Evolutionary conservation across 2,329 filamentous ascomycete species (phyloP).

Genomic region (Pleomassaria siparia): DNA sequence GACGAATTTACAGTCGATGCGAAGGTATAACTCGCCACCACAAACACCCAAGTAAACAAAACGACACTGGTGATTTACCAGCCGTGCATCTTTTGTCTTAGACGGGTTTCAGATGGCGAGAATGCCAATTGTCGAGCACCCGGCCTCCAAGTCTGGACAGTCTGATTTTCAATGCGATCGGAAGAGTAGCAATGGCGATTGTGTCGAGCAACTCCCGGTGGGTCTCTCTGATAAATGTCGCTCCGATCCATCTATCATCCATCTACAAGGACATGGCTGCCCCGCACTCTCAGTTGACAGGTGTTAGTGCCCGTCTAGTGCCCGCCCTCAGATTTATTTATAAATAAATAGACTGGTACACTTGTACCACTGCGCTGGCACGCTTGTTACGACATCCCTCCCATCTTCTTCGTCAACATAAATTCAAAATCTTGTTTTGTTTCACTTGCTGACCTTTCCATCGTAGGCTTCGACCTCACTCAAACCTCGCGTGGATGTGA

Average conservation of each 20-base stretch:
- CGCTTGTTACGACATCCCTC: not conserved
- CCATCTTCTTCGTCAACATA: not conserved
- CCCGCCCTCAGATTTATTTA: not conserved
- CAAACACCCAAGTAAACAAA: too few relatives aligned
- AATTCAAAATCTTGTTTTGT: too few relatives aligned
- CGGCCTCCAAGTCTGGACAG: not conserved
- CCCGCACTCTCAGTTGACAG: conserved; percentile 1
- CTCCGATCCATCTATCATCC: not conserved
- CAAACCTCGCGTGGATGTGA: not conserved
- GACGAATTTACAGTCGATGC: too few relatives aligned
- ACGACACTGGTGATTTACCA: too few relatives aligned
- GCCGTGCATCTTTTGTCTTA: too few relatives aligned
- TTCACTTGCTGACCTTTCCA: not conserved
- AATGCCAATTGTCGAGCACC: too few relatives aligned
- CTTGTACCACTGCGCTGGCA: not conserved
- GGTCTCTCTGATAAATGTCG: not conserved
- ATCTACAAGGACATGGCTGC: too few relatives aligned
- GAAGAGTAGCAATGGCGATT: too few relatives aligned
- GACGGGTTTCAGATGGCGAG: too few relatives aligned
- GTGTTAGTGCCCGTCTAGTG: not conserved
- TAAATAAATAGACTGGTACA: too few relatives aligned
- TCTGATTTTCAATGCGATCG: not conserved
- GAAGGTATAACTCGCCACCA: too few relatives aligned
- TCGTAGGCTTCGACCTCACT: not conserved
- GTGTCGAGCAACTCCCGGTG: not conserved